phyloP scores from a whole-genome alignment of 2,329 filamentous ascomycete genomes.

The Aschersonia sp. region DNA sequence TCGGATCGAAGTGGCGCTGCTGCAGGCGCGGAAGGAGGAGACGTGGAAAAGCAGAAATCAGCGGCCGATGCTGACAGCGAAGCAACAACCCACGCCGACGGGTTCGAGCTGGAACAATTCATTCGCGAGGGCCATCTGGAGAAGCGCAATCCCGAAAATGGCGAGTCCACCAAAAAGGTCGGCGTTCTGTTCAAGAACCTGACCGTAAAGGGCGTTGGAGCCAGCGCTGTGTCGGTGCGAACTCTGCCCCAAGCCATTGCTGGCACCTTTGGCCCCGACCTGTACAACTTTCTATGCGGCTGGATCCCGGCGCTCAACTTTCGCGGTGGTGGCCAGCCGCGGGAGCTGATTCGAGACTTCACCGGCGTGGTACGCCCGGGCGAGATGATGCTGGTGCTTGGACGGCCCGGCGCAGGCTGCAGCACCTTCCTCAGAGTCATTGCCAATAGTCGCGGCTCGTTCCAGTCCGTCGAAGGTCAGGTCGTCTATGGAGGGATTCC shows the following conservation, averaged over 20 bases:
- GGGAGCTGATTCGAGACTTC: slow-evolving; percentile 11
- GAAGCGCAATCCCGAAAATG: slow-evolving; percentile 42
- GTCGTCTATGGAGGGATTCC: slow-evolving; percentile 51
- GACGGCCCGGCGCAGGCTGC: slow-evolving; percentile 60
- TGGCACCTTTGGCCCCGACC: slow-evolving; percentile 67
- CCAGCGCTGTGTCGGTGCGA: slow-evolving; percentile 52
- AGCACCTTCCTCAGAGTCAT: slow-evolving; percentile 66
- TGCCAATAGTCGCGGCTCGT: slow-evolving; percentile 46
- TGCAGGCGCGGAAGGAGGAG: slow-evolving; percentile 1
- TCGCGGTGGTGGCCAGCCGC: background rate
- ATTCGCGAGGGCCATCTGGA: slow-evolving; percentile 64
- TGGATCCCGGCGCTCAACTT: slow-evolving; percentile 16
- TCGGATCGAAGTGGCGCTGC: background rate
- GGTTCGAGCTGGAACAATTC: slow-evolving; percentile 56
- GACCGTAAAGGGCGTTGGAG: slow-evolving; percentile 57
- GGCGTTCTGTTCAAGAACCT: slow-evolving; percentile 66
- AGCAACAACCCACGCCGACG: slow-evolving; percentile 25
- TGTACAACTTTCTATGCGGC: slow-evolving; percentile 46
- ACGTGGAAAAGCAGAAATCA: slow-evolving; percentile 2
- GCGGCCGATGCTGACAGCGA: slow-evolving; percentile 2
- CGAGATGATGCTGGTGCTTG: slow-evolving; percentile 34
- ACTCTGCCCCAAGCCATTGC: slow-evolving; percentile 61
- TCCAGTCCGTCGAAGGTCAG: slow-evolving; percentile 46
- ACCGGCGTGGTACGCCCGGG: slow-evolving; percentile 19
- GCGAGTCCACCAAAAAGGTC: slow-evolving; percentile 53